A percentile compares a stretch with the other conserved stretches of the same genome.
These are phyloP conservation scores for Cutaneotrichosporon dermatis DNA, from an alignment of 1,284 basidiomycete species.

Conservation along the genomic window DNA sequence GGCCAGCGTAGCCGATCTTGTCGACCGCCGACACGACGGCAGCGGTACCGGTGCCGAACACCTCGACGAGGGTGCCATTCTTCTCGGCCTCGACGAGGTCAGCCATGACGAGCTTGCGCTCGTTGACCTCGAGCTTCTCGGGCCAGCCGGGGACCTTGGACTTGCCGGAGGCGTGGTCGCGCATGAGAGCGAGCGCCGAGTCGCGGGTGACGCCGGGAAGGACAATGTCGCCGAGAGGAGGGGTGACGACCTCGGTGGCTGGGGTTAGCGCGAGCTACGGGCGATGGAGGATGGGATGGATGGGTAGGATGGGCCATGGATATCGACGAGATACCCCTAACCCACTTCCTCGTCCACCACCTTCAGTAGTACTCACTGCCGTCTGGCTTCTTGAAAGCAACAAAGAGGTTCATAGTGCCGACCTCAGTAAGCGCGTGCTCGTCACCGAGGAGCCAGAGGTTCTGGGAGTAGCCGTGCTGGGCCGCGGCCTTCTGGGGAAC, in stretches of 20 bases:
- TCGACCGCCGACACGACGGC: conserved; percentile 79
- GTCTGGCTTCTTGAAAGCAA: conserved; percentile 70
- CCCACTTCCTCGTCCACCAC: too few species aligned
- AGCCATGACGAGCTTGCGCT: conserved; percentile 81
- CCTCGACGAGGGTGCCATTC: conserved; percentile 71
- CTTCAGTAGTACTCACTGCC: conserved; percentile 55
- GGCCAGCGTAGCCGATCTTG: conserved; percentile 79
- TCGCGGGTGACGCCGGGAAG: conserved; percentile 95
- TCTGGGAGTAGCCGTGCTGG: conserved; percentile 81
- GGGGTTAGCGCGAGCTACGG: not conserved
- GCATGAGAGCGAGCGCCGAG: conserved; percentile 77
- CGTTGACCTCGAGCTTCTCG: conserved; percentile 66
- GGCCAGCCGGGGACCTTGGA: conserved; percentile 60
- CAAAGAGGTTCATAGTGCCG: conserved; percentile 96
- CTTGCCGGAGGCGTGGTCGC: conserved; percentile 64
- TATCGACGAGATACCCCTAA: too few species aligned
- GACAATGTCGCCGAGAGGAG: conserved; percentile 90
- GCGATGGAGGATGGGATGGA: not conserved
- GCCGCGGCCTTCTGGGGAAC: conserved; percentile 83
- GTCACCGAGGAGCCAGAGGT: conserved; percentile 87
- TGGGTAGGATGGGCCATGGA: too few species aligned
- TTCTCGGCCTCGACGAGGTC: conserved; percentile 74
- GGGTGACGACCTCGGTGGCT: conserved; percentile 79
- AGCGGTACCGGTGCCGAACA: conserved; percentile 92
- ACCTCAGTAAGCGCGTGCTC: conserved; percentile 75